phyloP scores from a whole-genome alignment of 305 asterid genomes.

The Solanum aculeatissimum region DNA sequence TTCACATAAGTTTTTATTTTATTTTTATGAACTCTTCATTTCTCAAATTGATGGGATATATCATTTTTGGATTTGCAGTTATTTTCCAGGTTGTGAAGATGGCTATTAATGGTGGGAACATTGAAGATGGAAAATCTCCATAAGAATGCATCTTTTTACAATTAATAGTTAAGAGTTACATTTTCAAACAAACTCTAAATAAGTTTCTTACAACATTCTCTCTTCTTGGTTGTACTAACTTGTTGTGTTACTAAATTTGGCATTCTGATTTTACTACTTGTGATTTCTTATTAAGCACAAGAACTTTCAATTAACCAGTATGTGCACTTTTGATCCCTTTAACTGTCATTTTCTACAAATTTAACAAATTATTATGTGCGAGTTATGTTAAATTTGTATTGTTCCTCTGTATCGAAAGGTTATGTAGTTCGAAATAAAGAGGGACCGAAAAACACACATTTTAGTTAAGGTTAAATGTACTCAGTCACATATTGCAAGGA shows the following conservation, averaged over 20 bases:
- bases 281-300: background rate
- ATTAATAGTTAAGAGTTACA: background rate
- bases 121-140: conserved; percentile 1
- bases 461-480: no score
- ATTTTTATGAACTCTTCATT: background rate
- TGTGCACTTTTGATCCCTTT: background rate
- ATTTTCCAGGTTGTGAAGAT: conserved; percentile 65
- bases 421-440: no score
- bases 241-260: background rate
- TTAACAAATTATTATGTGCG: background rate
- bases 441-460: no score
- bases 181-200: background rate
- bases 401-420: background rate
- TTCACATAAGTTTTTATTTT: background rate
- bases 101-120: conserved; percentile 47
- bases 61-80: conserved; percentile 33
- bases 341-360: background rate
- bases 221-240: background rate
- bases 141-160: background rate
- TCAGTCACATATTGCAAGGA: no score
- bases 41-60: background rate
- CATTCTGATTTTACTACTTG: background rate
- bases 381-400: background rate
- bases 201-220: background rate
- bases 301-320: background rate